Evolutionary conservation across 306 rosid species (phyloP).

Genomic region (Crotalaria pallida): DNA sequence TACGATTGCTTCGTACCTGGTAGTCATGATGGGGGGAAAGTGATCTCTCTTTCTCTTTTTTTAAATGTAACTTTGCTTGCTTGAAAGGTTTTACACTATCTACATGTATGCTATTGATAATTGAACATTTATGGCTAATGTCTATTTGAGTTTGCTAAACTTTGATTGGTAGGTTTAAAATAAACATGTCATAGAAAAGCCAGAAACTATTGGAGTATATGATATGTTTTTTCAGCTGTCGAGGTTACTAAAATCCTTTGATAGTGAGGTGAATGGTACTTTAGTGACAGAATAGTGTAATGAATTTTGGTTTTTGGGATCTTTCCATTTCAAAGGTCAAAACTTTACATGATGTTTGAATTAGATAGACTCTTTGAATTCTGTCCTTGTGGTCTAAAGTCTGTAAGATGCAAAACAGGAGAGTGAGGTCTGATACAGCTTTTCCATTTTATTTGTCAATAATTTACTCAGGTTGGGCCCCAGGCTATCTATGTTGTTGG

Average conservation of each 20-base stretch:
- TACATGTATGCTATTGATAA: slow-evolving; percentile 10
- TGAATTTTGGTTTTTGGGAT: background rate
- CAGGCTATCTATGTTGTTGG: slow-evolving; percentile 99
- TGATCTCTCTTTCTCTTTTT: background rate
- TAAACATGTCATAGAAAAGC: background rate
- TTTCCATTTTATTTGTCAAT: slow-evolving; percentile 17
- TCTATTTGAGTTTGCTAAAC: background rate
- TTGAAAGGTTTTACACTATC: background rate
- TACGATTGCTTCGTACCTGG: background rate
- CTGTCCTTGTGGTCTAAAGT: background rate
- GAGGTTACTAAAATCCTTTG: slow-evolving; percentile 5
- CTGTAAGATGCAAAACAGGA: slow-evolving; percentile 10
- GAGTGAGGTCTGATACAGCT: slow-evolving; percentile 13
- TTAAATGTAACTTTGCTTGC: background rate
- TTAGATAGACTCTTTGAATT: slow-evolving; percentile 6
- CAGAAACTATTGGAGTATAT: too few species aligned
- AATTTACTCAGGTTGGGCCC: slow-evolving; percentile 81
- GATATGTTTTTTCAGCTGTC: background rate
- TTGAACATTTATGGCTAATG: slow-evolving; percentile 3
- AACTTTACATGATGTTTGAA: background rate
- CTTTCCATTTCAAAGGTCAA: background rate
- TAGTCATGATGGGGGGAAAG: background rate
- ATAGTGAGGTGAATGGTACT: slow-evolving; percentile 3
- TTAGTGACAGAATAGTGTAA: slow-evolving; percentile 4
- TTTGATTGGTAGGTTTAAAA: background rate